Evolutionary conservation across 257 asterid species (phyloP), one percentile per base, ranked within the genome.

Genomic region (Nicotiana attenuata): DNA sequence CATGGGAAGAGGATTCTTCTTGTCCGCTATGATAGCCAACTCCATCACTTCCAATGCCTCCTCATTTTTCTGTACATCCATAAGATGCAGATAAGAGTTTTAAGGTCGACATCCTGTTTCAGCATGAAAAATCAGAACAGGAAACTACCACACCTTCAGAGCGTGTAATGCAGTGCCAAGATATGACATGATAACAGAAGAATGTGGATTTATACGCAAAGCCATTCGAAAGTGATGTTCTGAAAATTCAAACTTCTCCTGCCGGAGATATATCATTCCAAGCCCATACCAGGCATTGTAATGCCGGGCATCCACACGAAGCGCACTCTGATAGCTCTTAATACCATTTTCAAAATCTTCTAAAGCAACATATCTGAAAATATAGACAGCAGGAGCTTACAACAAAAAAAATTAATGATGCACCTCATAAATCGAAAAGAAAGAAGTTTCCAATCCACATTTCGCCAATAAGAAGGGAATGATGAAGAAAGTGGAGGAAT

Each of bases 251-350:
- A 92, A 88, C 89, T 96, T 96, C 88, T 96, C 99, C 84, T 94
- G 98, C 57, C 97, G 89, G 78, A 94, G 96, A 83, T 93, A 96
- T 73, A 96, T 87, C 98, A 96, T 94, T 82, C 99, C 98, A 87
- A 96, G 96, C 76, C 99, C 99, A 85, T 96, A 89, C 99, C 98
- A 96, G 65, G 99, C 98, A 85, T 96, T 96, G 84, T 96, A 96
- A 91, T 96, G 99, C 68, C 98, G 88, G 69, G 93, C 80, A 87
- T 94, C 98, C 82, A 93, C 88, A 76, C 88, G 89, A 79, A 96
- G 97, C 68, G 98, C 98, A 86, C 85, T 91, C 80, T 92, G 98
- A 86, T 90, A 96, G 80, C 99, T 84, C 89, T 87, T 92, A 83
- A 94, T 88, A 77, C 97, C 97, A 76, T 89, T 96, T 87, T 94